Conservation (phyloP, 148 eudicot species). For the Gaultheria prostrata region DNA sequence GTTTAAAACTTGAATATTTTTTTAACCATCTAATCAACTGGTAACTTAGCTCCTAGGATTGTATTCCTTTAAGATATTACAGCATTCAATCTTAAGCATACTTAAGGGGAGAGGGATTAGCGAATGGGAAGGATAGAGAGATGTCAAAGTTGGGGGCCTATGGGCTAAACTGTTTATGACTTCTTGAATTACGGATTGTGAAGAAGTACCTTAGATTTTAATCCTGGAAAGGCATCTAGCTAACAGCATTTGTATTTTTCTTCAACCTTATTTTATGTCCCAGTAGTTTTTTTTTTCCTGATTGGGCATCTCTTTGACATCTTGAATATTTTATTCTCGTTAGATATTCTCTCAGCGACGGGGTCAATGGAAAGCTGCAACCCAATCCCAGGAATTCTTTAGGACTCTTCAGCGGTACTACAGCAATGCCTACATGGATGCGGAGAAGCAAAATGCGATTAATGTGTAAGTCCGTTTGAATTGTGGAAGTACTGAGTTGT, state of each 20-base stretch:
- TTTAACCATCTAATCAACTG: not conserved
- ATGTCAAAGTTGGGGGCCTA: not conserved
- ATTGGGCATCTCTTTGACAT: not conserved
- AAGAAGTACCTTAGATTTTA: not conserved
- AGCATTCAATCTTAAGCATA: not conserved
- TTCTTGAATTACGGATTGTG: not conserved
- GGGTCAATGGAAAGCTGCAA: conserved; percentile 95
- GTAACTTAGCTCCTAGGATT: not conserved
- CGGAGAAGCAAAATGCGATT: conserved; percentile 84
- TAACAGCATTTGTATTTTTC: not conserved
- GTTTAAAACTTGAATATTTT: not conserved
- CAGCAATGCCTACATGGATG: conserved; percentile 93
- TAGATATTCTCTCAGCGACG: conserved; percentile 86
- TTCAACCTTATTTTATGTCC: no score
- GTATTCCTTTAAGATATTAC: no score
- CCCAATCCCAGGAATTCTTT: conserved; percentile 87
- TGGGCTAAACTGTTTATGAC: not conserved
- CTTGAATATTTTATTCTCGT: not conserved
- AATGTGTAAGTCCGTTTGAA: conserved; percentile 62
- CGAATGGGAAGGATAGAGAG: not conserved
- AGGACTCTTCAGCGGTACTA: conserved; percentile 83
- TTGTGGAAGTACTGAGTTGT: not conserved
- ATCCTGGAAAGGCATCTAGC: not conserved
- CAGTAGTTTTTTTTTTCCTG: not conserved
- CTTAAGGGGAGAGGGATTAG: not conserved